These are phyloP conservation scores for Dacryopinax primogenitus DNA, from an alignment of 768 basidiomycete species.

Conservation along the genomic window DNA sequence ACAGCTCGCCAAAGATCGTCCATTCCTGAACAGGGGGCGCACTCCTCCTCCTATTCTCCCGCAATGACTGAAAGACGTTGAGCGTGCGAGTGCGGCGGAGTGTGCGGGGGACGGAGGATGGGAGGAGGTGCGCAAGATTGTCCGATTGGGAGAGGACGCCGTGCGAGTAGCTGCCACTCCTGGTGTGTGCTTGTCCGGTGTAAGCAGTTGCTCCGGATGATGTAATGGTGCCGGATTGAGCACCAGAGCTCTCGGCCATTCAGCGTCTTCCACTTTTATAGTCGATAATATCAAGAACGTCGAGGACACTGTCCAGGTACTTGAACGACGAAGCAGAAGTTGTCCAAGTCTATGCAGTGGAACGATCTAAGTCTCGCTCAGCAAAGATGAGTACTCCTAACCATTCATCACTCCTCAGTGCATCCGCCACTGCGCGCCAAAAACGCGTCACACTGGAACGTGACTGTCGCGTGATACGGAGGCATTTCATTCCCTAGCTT, in stretches of 20 bases:
- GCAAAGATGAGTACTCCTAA: too few species aligned
- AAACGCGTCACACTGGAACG: background rate
- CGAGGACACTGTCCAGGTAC: too few species aligned
- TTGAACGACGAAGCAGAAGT: too few species aligned
- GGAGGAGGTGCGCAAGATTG: background rate
- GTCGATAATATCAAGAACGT: background rate
- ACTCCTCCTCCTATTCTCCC: background rate
- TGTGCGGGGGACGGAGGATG: background rate
- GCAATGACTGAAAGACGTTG: background rate
- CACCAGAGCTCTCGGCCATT: background rate
- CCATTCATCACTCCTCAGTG: too few species aligned
- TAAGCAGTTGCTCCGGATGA: background rate
- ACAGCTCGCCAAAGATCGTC: conserved; percentile 57
- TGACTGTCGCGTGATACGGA: background rate
- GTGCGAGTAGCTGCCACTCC: background rate
- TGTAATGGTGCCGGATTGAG: background rate
- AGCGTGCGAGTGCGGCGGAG: background rate
- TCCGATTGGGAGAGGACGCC: background rate
- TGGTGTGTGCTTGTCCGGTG: background rate
- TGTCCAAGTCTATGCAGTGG: too few species aligned
- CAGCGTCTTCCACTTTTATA: background rate
- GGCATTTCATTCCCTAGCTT: background rate
- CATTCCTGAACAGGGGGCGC: conserved; percentile 30
- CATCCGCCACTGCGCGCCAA: too few species aligned
- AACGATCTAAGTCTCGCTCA: too few species aligned